A percentile compares a stretch with the other conserved stretches of the same genome.
These are phyloP conservation scores for Malus asiatica DNA, from an alignment of 306 rosid genomes.

Conservation along the genomic window DNA sequence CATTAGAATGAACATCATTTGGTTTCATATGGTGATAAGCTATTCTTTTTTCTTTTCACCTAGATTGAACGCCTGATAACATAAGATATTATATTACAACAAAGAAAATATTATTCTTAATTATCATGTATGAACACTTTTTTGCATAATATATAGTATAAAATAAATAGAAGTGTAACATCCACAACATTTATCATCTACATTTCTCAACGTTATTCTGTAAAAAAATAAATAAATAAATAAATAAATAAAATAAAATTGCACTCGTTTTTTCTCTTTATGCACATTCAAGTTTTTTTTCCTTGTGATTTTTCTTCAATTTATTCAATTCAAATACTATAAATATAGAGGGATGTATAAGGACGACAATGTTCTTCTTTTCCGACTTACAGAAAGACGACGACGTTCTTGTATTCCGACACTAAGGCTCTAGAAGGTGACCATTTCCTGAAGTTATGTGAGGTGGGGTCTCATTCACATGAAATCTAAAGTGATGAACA, in stretches of 20 bases:
- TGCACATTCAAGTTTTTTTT: not conserved
- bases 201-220: not conserved
- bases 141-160: not conserved
- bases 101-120: not conserved
- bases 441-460: not conserved
- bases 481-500: slow-evolving; percentile 36
- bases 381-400: not conserved
- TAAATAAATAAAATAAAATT: no score
- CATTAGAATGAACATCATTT: not conserved
- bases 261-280: no score
- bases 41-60: not conserved
- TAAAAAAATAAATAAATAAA: no score
- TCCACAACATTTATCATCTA: not conserved
- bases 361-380: not conserved
- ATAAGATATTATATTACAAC: not conserved
- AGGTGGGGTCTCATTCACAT: slow-evolving; percentile 24
- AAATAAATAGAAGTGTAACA: not conserved
- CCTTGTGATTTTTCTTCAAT: not conserved
- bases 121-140: not conserved
- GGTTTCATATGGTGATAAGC: not conserved
- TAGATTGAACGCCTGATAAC: not conserved
- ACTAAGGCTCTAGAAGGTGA: not conserved
- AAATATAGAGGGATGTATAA: no score
- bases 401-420: not conserved
- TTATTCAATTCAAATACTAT: not conserved